Conservation (phyloP, 2,329 filamentous ascomycete genomes). For the Aspergillus hiratsukae region DNA sequence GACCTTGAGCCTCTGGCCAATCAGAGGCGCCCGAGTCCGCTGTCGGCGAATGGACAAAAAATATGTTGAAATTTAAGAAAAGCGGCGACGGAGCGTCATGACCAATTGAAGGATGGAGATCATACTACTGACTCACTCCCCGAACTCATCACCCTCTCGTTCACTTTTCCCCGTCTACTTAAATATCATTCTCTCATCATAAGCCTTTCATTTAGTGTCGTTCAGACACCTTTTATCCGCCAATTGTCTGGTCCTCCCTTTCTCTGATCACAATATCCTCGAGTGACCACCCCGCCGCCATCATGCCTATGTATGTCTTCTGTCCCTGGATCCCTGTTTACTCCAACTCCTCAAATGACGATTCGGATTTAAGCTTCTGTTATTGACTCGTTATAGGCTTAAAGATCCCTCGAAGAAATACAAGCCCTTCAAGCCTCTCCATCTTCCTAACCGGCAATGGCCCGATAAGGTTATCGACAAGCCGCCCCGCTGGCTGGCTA, state of each 20-base stretch:
- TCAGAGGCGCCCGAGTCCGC: conserved; percentile 8
- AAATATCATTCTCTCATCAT: not conserved
- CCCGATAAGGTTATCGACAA: conserved; percentile 76
- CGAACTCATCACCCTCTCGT: not conserved
- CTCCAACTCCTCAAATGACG: not conserved
- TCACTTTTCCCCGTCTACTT: not conserved
- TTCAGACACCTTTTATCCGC: not conserved
- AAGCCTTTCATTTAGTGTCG: not conserved
- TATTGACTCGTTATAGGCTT: conserved; percentile 33
- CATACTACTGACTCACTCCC: conserved; percentile 8
- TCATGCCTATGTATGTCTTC: conserved; percentile 36
- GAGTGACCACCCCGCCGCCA: conserved; percentile 11
- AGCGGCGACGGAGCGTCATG: conserved; percentile 2
- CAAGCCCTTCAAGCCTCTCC: conserved; percentile 42
- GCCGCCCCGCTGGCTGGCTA: conserved; percentile 85
- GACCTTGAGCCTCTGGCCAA: not conserved
- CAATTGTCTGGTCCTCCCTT: not conserved
- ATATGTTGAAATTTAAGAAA: not conserved
- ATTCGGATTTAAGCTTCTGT: not conserved
- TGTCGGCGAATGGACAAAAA: conserved; percentile 13
- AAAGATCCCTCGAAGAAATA: conserved; percentile 49
- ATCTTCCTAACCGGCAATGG: conserved; percentile 62
- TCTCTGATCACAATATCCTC: not conserved
- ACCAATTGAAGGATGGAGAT: not conserved
- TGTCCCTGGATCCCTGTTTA: not conserved